Evolutionary conservation across 192 early-diverging fungal genomes (phyloP), one percentile per base, ranked within the genome.

Genomic region (Podochytrium sp.): DNA sequence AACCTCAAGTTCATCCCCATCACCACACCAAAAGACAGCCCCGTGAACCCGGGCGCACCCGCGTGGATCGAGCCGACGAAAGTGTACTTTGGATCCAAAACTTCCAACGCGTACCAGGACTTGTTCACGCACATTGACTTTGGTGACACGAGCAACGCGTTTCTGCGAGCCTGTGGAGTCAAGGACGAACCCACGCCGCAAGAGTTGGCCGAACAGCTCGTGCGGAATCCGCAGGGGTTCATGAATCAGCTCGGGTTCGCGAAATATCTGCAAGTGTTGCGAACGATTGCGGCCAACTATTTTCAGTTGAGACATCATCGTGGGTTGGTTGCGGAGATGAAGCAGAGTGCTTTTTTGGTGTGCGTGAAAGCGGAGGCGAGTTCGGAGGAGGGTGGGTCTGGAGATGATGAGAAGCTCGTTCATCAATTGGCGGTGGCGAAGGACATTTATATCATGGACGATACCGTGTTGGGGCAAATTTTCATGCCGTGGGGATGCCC

Each of bases 131-230:
- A 71, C 59, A 59, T 91, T 38, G 90, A 94, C 73, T 96, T 94
- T 80, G 92, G 93, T 0, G 43, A 76, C 0, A 43, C 78, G 1
- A 94, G 92, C 12, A 92, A 94, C 75, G 76, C 84, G 7, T 97
- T 97, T 60, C 76, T 97, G 49, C 86, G 88, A 33, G 83, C 87
- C 1, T 97, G 95, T 67, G 95, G 95, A 56, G 92, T 95, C 12
- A 90, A 90, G 61, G 87, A 91, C 39, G 90, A 92, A 57, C 93
- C 94, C 0, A 85, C 91, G 0, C 88, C 91, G 1, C 49, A 86
- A 18, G 94, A 97, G 37, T 68, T 95, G 38, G 86, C 93, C 0
- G 72, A 82, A 10, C 79, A 87, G 55, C 75, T 97, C 10, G 86
- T 93, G 0, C 81, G 82, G 1, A 76, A 84, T 0, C 89, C 90